Conservation (phyloP, 805 yeast genomes). For the Cyberlindnera nakhonratchasimensis region DNA sequence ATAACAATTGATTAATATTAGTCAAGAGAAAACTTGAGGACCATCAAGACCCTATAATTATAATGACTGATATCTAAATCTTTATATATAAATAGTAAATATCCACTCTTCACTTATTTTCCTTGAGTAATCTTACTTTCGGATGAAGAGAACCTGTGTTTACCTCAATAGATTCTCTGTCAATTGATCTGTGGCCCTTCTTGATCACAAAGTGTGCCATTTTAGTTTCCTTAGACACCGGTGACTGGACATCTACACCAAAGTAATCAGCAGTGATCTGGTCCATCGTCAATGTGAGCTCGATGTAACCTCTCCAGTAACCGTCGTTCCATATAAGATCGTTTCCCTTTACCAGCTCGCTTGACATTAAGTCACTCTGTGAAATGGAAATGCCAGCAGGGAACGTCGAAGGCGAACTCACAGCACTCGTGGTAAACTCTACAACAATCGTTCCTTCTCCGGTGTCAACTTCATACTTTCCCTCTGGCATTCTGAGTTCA, state of each 20-base stretch:
- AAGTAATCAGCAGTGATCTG: conserved; percentile 6
- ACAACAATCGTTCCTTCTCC: conserved; percentile 27
- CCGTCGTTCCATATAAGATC: conserved; percentile 17
- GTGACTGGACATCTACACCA: conserved; percentile 11
- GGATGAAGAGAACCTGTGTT: conserved; percentile 6
- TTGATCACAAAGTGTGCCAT: conserved; percentile 12
- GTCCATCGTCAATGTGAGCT: conserved; percentile 2
- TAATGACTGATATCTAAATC: too few species aligned
- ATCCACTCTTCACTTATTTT: too few species aligned
- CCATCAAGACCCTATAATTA: too few species aligned
- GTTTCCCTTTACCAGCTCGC: conserved; percentile 11
- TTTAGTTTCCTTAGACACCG: conserved; percentile 1
- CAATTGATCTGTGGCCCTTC: conserved; percentile 7
- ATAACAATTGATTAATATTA: too few species aligned
- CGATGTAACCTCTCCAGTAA: conserved; percentile 15
- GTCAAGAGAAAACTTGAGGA: too few species aligned
- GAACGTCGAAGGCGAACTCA: conserved; percentile 27
- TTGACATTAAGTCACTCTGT: conserved; percentile 3
- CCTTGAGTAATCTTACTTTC: too few species aligned
- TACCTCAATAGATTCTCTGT: conserved; percentile 5
- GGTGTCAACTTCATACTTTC: conserved; percentile 18
- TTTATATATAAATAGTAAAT: too few species aligned
- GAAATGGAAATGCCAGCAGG: conserved; percentile 1
- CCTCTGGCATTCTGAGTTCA: conserved; percentile 16
- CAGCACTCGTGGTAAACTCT: conserved; percentile 26